These are phyloP conservation scores for Berberis vulgaris DNA, from an alignment of 164 flowering plant species.

Conservation along the genomic window DNA sequence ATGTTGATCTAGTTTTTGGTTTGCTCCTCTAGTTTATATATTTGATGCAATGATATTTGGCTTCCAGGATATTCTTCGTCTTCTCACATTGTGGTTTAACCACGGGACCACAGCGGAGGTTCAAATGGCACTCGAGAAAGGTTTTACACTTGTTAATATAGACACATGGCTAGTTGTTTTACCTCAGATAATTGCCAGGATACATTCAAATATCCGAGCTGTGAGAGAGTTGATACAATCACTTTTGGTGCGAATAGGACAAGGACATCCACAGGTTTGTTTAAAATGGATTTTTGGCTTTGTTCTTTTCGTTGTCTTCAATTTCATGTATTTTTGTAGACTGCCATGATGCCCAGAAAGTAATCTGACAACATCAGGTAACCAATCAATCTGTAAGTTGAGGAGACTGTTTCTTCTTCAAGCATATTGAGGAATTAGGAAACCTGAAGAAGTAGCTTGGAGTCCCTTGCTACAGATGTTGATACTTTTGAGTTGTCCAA, in stretches of 20 bases:
- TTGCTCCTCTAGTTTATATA: not conserved
- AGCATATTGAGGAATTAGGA: too few relatives aligned
- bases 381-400: too few relatives aligned
- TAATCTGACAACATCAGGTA: too few relatives aligned
- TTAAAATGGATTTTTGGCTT: not conserved
- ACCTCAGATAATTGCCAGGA: slow-evolving; percentile 98
- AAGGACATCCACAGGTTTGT: slow-evolving; percentile 90
- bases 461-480: too few relatives aligned
- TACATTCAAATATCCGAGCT: slow-evolving; percentile 95
- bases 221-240: slow-evolving; percentile 95
- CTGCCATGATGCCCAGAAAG: too few relatives aligned
- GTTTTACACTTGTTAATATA: slow-evolving; percentile 81
- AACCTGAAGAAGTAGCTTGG: too few relatives aligned
- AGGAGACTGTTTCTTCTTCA: too few relatives aligned
- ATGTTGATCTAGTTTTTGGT: too few relatives aligned
- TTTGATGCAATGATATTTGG: slow-evolving; percentile 3
- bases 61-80: slow-evolving; percentile 94
- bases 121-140: slow-evolving; percentile 82
- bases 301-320: not conserved
- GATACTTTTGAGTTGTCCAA: too few relatives aligned
- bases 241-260: slow-evolving; percentile 89
- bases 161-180: slow-evolving; percentile 98
- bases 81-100: slow-evolving; percentile 97
- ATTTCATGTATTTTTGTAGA: too few relatives aligned
- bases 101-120: slow-evolving; percentile 92